A percentile compares a stretch with the other conserved stretches of the same genome.
phyloP scores from a whole-genome alignment of 768 basidiomycete species.

The Podaxis sp. region DNA sequence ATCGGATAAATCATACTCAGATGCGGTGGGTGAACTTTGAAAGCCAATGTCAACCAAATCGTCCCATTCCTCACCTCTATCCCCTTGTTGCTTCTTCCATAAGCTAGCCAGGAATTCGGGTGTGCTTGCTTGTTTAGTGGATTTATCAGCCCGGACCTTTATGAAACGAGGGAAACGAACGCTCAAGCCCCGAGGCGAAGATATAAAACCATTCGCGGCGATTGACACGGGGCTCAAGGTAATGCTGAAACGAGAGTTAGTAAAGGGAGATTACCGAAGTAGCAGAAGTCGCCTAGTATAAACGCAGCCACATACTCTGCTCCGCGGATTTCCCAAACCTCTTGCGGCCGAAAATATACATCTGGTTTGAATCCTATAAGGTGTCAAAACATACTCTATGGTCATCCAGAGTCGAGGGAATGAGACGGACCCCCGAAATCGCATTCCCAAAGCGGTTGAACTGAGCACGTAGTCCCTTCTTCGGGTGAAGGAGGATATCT shows the following conservation, averaged over 20 bases:
- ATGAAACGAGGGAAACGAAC: slow-evolving; percentile 89
- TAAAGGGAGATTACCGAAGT: background rate
- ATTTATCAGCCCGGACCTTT: slow-evolving; percentile 68
- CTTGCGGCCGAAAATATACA: slow-evolving; percentile 64
- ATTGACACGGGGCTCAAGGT: slow-evolving; percentile 84
- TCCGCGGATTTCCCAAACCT: slow-evolving; percentile 89
- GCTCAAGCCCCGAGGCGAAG: slow-evolving; percentile 59
- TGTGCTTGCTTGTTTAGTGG: slow-evolving; percentile 66
- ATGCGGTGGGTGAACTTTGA: slow-evolving; percentile 16
- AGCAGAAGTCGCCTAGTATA: background rate
- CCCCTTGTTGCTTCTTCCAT: slow-evolving; percentile 58
- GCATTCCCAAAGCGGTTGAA: slow-evolving; percentile 51
- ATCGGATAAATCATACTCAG: slow-evolving; percentile 25
- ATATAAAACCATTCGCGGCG: slow-evolving; percentile 63
- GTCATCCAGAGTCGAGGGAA: background rate
- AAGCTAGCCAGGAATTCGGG: slow-evolving; percentile 65
- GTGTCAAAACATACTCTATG: slow-evolving; percentile 1
- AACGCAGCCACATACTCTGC: slow-evolving; percentile 48
- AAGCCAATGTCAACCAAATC: slow-evolving; percentile 55
- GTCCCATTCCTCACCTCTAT: slow-evolving; percentile 45
- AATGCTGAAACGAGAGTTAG: slow-evolving; percentile 39
- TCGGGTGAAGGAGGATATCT: slow-evolving; percentile 54
- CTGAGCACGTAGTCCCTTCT: slow-evolving; percentile 38
- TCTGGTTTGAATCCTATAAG: slow-evolving; percentile 53
- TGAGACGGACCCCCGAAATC: slow-evolving; percentile 53